Evolutionary conservation across 2,329 filamentous ascomycete genomes (phyloP), one percentile per base, ranked within the genome.

Genomic region (Aspergillus quadricinctus): DNA sequence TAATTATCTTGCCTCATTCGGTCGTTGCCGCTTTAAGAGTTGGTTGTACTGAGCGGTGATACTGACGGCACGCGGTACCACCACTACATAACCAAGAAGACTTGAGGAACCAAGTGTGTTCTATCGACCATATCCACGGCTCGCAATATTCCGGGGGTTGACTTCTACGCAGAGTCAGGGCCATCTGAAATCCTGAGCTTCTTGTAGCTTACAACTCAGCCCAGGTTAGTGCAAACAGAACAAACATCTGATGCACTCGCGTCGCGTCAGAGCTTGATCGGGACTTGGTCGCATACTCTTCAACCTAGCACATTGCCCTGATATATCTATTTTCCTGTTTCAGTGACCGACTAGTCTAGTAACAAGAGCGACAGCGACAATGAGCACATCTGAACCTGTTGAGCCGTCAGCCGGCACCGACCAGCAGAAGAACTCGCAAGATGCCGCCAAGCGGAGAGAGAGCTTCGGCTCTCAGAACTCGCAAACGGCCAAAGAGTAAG

Each of bases 401-500:
- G 54, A 54, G 27, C 45, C 41, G 31, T 51, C 64, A 9, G 29
- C 56, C n/a, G 56, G 51, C 48, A 27, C 52, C 28, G 63, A 60
- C 21, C 57, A 55, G 43, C 48, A 54, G 21, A 60, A 48, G 49
- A 54, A 48, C 25, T 53, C 48, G 41, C 60, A 55, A 48, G 54
- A 59, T 55, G 57, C 27, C 10, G 55, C 51, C 31, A 59, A 57
- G 37, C 71, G 72, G 31, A 70, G 73, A 52, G 71, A 70, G 55
- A 76, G 74, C 64, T 66, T 74, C 55, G 65, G 64, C 49, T 85
- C 83, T 0, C 80, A 86, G 49, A 77, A 82, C 54, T 90, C 88
- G 1, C 88, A 90, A 65, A 91, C 88, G 17, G 88, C 88, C 31
- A 86, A 84, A 58, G 87, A 90, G 83, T 88, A 78, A 60, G 68